These are phyloP conservation scores for Pyrenochaeta sp. DNA, from an alignment of 2,329 filamentous ascomycete species.

Conservation along the genomic window DNA sequence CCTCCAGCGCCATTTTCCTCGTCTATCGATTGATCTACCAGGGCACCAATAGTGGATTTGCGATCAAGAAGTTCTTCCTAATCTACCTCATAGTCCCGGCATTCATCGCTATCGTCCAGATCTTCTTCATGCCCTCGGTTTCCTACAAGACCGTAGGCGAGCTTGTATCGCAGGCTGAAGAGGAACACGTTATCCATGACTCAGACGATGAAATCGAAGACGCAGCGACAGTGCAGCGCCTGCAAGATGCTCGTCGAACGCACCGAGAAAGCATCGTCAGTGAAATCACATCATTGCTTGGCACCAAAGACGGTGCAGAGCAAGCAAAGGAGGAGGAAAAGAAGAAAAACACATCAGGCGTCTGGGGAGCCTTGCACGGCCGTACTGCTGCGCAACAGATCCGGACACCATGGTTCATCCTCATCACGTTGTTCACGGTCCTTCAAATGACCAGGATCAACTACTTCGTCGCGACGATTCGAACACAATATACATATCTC, in stretches of 20 bases:
- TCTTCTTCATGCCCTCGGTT: slow-evolving; percentile 57
- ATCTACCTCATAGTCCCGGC: slow-evolving; percentile 58
- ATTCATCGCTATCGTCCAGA: slow-evolving; percentile 54
- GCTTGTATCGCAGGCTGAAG: slow-evolving; percentile 76
- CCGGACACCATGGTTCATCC: slow-evolving; percentile 80
- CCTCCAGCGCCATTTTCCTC: slow-evolving; percentile 59
- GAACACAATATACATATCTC: slow-evolving; percentile 81
- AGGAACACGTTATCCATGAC: slow-evolving; percentile 56
- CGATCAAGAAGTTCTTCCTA: slow-evolving; percentile 59
- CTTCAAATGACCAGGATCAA: slow-evolving; percentile 79
- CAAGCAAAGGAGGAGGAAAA: slow-evolving; percentile 72
- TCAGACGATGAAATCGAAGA: slow-evolving; percentile 65
- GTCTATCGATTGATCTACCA: slow-evolving; percentile 59
- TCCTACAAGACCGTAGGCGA: slow-evolving; percentile 73
- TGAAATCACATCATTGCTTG: slow-evolving; percentile 78
- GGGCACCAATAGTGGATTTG: slow-evolving; percentile 52
- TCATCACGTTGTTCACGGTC: slow-evolving; percentile 82
- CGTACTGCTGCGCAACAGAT: slow-evolving; percentile 77
- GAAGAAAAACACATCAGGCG: slow-evolving; percentile 75
- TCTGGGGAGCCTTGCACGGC: slow-evolving; percentile 87
- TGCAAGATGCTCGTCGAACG: slow-evolving; percentile 64
- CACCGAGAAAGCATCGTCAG: slow-evolving; percentile 70
- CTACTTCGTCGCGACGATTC: slow-evolving; percentile 90
- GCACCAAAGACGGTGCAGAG: slow-evolving; percentile 68
- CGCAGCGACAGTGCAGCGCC: slow-evolving; percentile 55